These are phyloP conservation scores for Penicillium canescens DNA, from an alignment of 495 filamentous ascomycete species.

Conservation along the genomic window DNA sequence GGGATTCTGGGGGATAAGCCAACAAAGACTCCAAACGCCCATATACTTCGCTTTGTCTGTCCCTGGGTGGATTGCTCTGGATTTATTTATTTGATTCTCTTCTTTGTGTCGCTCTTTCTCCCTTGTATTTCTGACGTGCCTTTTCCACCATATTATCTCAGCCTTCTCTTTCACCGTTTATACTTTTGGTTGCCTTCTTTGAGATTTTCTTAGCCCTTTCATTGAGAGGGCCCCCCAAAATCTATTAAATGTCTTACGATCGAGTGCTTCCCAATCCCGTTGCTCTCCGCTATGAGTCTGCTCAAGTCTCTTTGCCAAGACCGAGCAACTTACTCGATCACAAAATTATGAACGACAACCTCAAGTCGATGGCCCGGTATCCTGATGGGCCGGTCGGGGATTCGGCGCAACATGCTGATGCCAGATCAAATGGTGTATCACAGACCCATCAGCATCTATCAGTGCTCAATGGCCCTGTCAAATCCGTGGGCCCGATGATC, in stretches of 20 bases:
- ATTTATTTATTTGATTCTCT: background rate
- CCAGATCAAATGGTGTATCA: constrained; percentile 17
- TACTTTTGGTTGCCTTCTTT: constrained; percentile 15
- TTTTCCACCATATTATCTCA: constrained; percentile 12
- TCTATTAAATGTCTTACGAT: constrained; percentile 52
- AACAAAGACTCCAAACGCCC: constrained; percentile 16
- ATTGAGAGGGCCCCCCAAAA: constrained; percentile 11
- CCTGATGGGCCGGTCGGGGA: constrained; percentile 8
- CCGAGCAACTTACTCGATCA: constrained; percentile 47
- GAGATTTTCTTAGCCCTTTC: constrained; percentile 15
- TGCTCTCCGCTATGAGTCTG: constrained; percentile 46
- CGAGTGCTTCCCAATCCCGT: constrained; percentile 54
- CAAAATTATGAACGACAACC: constrained; percentile 51
- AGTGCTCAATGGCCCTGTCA: constrained; percentile 12
- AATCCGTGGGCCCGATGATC: constrained; percentile 7
- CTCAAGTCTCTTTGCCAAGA: constrained; percentile 31
- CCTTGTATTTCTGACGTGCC: constrained; percentile 16
- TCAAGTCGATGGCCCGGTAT: constrained; percentile 10
- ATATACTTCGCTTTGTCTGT: constrained; percentile 19
- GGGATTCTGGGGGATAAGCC: constrained; percentile 7
- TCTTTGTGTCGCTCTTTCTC: constrained; percentile 13
- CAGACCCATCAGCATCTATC: constrained; percentile 33
- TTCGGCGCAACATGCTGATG: constrained; percentile 25
- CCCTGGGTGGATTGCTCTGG: background rate
- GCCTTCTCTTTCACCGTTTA: constrained; percentile 13